Percentiles rank a stretch among this genome's conserved stretches.
These are phyloP conservation scores for Yamadazyma tumulicola DNA, from an alignment of 805 yeast genomes.

Conservation along the genomic window DNA sequence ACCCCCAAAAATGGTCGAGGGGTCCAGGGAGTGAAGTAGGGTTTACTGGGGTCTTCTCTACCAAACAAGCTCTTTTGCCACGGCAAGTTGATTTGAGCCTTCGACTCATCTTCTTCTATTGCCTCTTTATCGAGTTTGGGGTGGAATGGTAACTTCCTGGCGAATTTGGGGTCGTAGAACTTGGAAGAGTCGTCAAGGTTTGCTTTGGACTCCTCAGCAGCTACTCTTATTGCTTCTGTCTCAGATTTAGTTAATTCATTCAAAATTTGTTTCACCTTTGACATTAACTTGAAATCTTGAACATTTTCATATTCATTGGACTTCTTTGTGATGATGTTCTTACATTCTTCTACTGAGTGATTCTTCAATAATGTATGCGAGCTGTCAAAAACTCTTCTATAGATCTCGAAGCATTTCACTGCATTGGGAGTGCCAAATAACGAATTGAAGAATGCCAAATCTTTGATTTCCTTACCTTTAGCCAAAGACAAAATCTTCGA, in stretches of 20 bases:
- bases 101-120: constrained; percentile 47
- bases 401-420: constrained; percentile 32
- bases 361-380: constrained; percentile 22
- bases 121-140: constrained; percentile 41
- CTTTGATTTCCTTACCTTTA: constrained; percentile 8
- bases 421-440: constrained; percentile 30
- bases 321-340: constrained; percentile 28
- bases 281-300: constrained; percentile 29
- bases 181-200: constrained; percentile 21
- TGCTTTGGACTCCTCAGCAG: constrained; percentile 24
- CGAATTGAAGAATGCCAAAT: constrained; percentile 26
- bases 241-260: constrained; percentile 34
- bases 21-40: constrained; percentile 95
- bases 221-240: constrained; percentile 28
- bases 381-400: constrained; percentile 24
- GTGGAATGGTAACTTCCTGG: constrained; percentile 28
- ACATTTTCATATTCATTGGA: constrained; percentile 30
- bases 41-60: constrained; percentile 67
- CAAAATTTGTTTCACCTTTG: constrained; percentile 32
- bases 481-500: constrained; percentile 37
- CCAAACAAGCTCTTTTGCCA: constrained; percentile 83
- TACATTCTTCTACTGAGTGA: constrained; percentile 19
- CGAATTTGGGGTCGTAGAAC: constrained; percentile 24
- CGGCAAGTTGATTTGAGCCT: constrained; percentile 57
- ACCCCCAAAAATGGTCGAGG: constrained; percentile 93